phyloP scores from a whole-genome alignment of 305 asterid genomes.

The Striga hermonthica region DNA sequence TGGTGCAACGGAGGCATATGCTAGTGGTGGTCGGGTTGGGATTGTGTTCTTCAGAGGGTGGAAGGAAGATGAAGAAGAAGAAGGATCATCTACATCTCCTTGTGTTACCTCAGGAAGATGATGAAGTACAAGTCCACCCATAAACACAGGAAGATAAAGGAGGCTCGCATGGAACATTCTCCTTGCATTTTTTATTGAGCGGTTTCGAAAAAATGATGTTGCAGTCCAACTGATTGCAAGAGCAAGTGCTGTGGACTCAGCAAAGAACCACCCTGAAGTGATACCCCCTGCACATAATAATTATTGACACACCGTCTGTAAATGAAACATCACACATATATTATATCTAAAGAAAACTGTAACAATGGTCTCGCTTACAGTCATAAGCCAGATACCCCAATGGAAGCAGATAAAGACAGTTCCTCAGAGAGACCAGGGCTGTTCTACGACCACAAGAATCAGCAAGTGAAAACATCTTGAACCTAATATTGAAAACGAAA shows the following conservation, averaged over 20 bases:
- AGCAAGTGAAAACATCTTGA: constrained; percentile 84
- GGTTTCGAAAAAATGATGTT: constrained; percentile 54
- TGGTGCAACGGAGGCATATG: constrained; percentile 89
- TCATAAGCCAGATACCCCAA: constrained; percentile 90
- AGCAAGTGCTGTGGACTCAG: constrained; percentile 84
- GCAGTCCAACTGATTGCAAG: constrained; percentile 82
- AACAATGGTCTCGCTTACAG: constrained; percentile 52
- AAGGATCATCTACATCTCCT: constrained; percentile 19
- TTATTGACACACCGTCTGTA: constrained; percentile 15
- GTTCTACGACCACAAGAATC: constrained; percentile 85
- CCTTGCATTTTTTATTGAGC: constrained; percentile 67
- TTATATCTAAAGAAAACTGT: too few species aligned
- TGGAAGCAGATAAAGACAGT: constrained; percentile 91
- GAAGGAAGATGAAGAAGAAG: constrained; percentile 29
- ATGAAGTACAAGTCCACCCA: constrained; percentile 93
- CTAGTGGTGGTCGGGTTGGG: constrained; percentile 65
- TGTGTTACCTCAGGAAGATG: constrained; percentile 43
- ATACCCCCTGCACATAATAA: constrained; percentile 65
- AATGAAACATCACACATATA: not conserved
- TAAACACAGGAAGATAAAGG: constrained; percentile 89
- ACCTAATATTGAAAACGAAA: constrained; percentile 45
- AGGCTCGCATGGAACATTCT: constrained; percentile 97
- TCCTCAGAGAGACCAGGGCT: constrained; percentile 87
- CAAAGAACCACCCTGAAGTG: constrained; percentile 89
- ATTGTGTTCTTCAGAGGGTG: constrained; percentile 31